Evolutionary conservation across 495 filamentous ascomycete species (phyloP).

Genomic region (Tuber indicum): DNA sequence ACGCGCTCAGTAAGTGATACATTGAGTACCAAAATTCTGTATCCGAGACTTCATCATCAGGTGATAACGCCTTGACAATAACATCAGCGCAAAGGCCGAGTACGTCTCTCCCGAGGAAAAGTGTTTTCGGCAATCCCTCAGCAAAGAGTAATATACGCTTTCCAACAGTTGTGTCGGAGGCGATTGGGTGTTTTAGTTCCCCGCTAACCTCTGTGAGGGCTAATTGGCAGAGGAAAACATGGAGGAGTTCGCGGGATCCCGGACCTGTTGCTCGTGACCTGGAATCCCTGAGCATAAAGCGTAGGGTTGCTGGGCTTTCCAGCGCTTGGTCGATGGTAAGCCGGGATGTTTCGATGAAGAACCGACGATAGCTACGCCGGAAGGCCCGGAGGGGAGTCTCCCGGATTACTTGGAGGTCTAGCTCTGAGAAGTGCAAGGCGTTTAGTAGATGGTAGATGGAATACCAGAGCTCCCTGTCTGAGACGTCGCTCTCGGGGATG

Average conservation of each 20-base stretch:
- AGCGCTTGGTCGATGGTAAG: not conserved
- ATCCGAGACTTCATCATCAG: not conserved
- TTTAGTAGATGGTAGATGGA: not conserved
- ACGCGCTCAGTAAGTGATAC: not conserved
- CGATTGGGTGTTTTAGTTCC: not conserved
- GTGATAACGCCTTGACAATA: not conserved
- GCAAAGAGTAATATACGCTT: not conserved
- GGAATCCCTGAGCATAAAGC: not conserved
- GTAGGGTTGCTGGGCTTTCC: not conserved
- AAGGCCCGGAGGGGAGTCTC: not conserved
- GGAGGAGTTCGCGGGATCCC: not conserved
- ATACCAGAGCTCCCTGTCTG: not conserved
- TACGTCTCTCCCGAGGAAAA: not conserved
- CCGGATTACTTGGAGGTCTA: not conserved
- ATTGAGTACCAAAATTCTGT: not conserved
- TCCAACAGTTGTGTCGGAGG: not conserved
- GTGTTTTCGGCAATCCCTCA: not conserved
- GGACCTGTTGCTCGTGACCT: not conserved
- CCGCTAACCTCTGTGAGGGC: not conserved
- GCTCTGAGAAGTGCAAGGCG: not conserved
- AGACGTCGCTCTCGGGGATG: not conserved
- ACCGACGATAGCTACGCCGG: not conserved
- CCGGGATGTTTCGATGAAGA: not conserved
- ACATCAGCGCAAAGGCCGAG: not conserved
- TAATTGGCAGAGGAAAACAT: not conserved